phyloP scores from a whole-genome alignment of 2,329 filamentous ascomycete genomes.

The Cordyceps militaris region DNA sequence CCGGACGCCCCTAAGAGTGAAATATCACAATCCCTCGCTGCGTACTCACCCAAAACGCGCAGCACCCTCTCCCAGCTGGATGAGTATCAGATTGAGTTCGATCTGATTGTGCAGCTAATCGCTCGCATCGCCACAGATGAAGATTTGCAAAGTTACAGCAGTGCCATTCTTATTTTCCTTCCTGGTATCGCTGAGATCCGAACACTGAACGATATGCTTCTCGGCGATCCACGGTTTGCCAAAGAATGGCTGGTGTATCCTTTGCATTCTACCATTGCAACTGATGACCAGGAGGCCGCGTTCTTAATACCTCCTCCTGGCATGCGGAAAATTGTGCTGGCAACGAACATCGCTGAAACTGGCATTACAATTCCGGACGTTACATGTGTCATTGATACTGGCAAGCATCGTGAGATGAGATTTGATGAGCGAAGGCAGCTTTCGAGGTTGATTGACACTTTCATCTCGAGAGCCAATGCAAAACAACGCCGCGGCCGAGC shows the following conservation, averaged over 20 bases:
- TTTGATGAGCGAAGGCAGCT: conserved; percentile 91
- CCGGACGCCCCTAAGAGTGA: conserved; percentile 42
- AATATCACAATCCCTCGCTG: conserved; percentile 56
- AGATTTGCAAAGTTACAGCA: conserved; percentile 65
- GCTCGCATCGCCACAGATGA: conserved; percentile 65
- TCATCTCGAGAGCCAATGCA: conserved; percentile 91
- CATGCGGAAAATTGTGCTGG: conserved; percentile 84
- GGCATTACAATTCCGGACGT: conserved; percentile 98
- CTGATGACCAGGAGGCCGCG: conserved; percentile 90
- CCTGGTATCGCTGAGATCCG: conserved; percentile 92
- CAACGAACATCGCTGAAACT: conserved; percentile 97
- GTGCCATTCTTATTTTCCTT: conserved; percentile 88
- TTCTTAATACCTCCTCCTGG: conserved; percentile 80
- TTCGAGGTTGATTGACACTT: conserved; percentile 84
- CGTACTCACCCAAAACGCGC: conserved; percentile 70
- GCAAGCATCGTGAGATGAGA: conserved; percentile 95
- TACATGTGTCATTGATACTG: conserved; percentile 92
- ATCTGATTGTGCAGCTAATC: conserved; percentile 74
- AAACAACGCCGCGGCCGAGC: conserved; percentile 92
- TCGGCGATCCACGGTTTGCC: conserved; percentile 68
- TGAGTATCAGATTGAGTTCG: conserved; percentile 87
- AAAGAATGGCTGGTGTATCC: conserved; percentile 79
- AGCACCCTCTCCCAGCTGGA: conserved; percentile 72
- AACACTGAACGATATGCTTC: conserved; percentile 76
- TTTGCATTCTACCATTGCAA: conserved; percentile 90